Evolutionary conservation across 495 filamentous ascomycete genomes (phyloP).

Genomic region (Aspergillus affinis): DNA sequence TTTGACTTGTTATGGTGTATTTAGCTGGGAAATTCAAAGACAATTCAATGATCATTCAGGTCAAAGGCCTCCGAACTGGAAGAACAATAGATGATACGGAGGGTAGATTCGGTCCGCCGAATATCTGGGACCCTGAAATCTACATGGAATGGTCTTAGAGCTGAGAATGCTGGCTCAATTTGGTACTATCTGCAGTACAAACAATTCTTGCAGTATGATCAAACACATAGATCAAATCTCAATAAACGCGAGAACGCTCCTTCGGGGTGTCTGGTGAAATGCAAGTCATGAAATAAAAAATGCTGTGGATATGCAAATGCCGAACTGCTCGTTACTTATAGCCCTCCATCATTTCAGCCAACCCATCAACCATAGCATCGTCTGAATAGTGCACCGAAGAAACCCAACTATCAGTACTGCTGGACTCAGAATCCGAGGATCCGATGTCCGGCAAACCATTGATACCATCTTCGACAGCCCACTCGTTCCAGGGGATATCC

Average conservation of each 20-base stretch:
- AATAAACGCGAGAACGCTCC: not conserved
- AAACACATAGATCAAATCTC: not conserved
- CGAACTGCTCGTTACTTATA: too few relatives aligned
- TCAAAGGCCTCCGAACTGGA: not conserved
- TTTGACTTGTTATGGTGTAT: conserved; percentile 24
- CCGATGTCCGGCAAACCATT: not conserved
- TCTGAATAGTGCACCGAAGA: not conserved
- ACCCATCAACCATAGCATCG: too few relatives aligned
- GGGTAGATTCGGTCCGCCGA: not conserved
- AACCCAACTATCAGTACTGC: not conserved
- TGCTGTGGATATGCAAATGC: not conserved
- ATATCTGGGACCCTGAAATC: not conserved
- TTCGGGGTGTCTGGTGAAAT: not conserved
- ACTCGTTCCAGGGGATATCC: conserved; percentile 32
- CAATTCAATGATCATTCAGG: conserved; percentile 3
- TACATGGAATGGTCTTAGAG: conserved; percentile 20
- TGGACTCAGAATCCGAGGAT: not conserved
- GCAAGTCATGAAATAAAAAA: not conserved
- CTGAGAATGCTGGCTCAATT: conserved; percentile 3
- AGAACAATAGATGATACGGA: not conserved
- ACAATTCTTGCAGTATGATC: not conserved
- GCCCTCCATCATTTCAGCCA: too few relatives aligned
- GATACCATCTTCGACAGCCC: not conserved
- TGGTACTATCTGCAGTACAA: not conserved
- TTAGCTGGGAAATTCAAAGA: conserved; percentile 21